Evolutionary conservation across 768 basidiomycete species (phyloP).

Genomic region (Tephrocybe sp.): DNA sequence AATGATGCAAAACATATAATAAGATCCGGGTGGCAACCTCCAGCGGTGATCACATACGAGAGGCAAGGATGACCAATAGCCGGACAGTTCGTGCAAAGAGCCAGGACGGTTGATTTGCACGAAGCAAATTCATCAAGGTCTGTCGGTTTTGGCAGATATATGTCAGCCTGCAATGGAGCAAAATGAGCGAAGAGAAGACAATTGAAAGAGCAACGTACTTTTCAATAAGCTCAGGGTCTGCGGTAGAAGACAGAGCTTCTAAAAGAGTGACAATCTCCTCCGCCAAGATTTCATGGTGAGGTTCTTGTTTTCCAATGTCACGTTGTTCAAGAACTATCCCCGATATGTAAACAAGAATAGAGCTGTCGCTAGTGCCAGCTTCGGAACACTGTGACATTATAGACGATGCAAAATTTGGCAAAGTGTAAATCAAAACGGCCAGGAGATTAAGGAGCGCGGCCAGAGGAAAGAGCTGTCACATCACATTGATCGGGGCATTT

Average conservation of each 20-base stretch:
- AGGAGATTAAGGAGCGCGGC: constrained; percentile 54
- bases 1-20: constrained; percentile 1
- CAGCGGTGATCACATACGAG: constrained; percentile 37
- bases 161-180: constrained; percentile 10
- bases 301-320: constrained; percentile 26
- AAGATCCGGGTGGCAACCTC: not conserved
- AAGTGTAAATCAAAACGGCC: constrained; percentile 37
- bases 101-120: constrained; percentile 47
- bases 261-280: constrained; percentile 44
- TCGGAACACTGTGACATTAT: constrained; percentile 29
- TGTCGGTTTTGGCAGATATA: constrained; percentile 37
- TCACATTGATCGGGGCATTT: constrained; percentile 12
- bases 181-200: not conserved
- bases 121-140: constrained; percentile 46
- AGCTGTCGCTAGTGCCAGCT: constrained; percentile 24
- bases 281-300: constrained; percentile 31
- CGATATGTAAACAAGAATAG: constrained; percentile 38
- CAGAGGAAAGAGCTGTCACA: constrained; percentile 40
- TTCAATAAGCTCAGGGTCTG: constrained; percentile 38
- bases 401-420: constrained; percentile 44
- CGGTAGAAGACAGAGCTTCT: constrained; percentile 51
- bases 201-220: constrained; percentile 25
- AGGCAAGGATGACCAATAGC: constrained; percentile 52
- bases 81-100: constrained; percentile 46
- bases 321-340: constrained; percentile 40